These are phyloP conservation scores for Fraxinus dipetala DNA, from an alignment of 305 asterid genomes.

Conservation along the genomic window DNA sequence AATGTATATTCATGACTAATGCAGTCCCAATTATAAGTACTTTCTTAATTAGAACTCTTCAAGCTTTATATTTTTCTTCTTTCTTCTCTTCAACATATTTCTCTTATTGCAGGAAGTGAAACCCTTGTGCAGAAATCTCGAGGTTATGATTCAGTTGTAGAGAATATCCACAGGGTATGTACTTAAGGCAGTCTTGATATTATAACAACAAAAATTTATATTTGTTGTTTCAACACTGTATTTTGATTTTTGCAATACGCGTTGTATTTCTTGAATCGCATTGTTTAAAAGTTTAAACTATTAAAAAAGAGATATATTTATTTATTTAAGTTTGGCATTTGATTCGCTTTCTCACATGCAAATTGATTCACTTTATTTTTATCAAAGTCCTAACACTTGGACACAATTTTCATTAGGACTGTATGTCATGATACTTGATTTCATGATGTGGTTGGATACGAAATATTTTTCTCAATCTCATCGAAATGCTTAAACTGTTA, in stretches of 20 bases:
- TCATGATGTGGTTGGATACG: not conserved
- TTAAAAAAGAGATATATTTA: not conserved
- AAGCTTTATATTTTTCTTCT: not conserved
- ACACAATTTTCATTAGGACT: not conserved
- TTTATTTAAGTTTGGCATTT: not conserved
- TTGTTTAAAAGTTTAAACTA: no score
- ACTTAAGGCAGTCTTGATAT: not conserved
- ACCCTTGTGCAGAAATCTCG: constrained; percentile 28
- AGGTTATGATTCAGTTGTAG: constrained; percentile 6
- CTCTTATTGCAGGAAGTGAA: constrained; percentile 34
- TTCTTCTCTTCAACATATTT: not conserved
- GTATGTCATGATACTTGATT: not conserved
- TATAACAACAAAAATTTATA: not conserved
- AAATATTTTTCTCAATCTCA: not conserved
- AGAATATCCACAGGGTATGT: constrained; percentile 28
- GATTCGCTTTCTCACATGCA: not conserved
- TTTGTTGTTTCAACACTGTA: not conserved
- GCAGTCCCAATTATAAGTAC: constrained; percentile 34
- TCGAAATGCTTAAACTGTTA: not conserved
- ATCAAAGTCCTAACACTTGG: not conserved
- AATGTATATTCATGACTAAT: constrained; percentile 20
- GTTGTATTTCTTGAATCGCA: not conserved
- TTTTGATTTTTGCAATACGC: not conserved
- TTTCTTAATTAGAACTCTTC: not conserved
- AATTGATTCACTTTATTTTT: not conserved